Evolutionary conservation across 2,329 filamentous ascomycete genomes (phyloP).

Genomic region (Cladophialophora exuberans): DNA sequence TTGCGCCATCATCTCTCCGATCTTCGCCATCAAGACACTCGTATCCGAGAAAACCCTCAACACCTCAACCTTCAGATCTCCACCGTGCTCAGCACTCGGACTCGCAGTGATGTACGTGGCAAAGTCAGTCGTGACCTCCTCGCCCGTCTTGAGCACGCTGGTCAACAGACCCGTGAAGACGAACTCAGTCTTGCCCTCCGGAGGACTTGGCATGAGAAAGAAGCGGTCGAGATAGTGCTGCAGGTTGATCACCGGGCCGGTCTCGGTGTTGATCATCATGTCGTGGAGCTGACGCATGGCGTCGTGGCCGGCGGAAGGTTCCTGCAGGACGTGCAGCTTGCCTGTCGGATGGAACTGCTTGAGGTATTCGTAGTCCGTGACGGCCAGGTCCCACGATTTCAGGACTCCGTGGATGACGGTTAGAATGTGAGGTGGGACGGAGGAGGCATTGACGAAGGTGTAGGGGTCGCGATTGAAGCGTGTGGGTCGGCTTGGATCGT

Average conservation of each 20-base stretch:
- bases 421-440: slow-evolving; percentile 1
- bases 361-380: slow-evolving; percentile 17
- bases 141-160: slow-evolving; percentile 1
- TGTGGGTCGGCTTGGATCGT: neutral
- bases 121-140: slow-evolving; percentile 17
- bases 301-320: slow-evolving; percentile 6
- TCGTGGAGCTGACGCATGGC: slow-evolving; percentile 13
- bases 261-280: slow-evolving; percentile 5
- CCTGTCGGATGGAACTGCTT: slow-evolving; percentile 6
- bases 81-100: neutral
- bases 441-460: slow-evolving; percentile 8
- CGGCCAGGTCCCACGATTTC: slow-evolving; percentile 14
- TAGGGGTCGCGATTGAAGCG: slow-evolving; percentile 14
- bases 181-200: slow-evolving; percentile 9
- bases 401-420: slow-evolving; percentile 7
- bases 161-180: slow-evolving; percentile 15
- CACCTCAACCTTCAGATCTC: slow-evolving; percentile 9
- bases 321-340: slow-evolving; percentile 7
- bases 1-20: slow-evolving; percentile 6
- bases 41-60: slow-evolving; percentile 17
- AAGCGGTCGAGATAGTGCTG: slow-evolving; percentile 18
- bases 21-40: slow-evolving; percentile 12
- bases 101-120: slow-evolving; percentile 9
- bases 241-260: slow-evolving; percentile 11
- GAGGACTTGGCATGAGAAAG: slow-evolving; percentile 8